Conservation (phyloP, 768 basidiomycete species). For the Pleurotus tuber-regium region DNA sequence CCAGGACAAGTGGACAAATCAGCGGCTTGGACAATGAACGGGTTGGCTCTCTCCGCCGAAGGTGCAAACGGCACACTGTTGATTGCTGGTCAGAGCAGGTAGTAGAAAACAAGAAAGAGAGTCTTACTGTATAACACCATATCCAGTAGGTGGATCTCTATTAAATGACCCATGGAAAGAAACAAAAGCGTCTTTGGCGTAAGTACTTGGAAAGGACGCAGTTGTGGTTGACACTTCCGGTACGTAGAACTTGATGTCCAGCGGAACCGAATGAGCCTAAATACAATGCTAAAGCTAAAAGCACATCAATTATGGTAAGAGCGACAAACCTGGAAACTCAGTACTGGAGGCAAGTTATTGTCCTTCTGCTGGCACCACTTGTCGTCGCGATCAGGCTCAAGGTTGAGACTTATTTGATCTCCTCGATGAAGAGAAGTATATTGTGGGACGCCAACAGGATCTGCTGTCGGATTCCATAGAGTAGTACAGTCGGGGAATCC, state of each 20-base stretch:
- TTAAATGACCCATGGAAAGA: constrained; percentile 45
- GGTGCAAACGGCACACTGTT: constrained; percentile 26
- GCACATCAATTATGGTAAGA: background rate
- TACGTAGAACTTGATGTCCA: constrained; percentile 43
- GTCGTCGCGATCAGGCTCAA: constrained; percentile 29
- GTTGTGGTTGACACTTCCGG: constrained; percentile 2
- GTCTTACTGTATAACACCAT: constrained; percentile 40
- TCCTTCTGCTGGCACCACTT: constrained; percentile 29
- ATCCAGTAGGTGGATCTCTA: constrained; percentile 40
- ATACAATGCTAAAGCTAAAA: background rate
- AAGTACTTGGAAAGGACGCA: constrained; percentile 25
- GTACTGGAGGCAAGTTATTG: constrained; percentile 36
- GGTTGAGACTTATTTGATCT: constrained; percentile 36
- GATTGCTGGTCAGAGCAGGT: background rate
- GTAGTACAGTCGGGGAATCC: constrained; percentile 45
- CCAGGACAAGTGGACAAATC: constrained; percentile 36
- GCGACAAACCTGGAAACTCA: constrained; percentile 39
- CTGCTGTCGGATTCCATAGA: constrained; percentile 40
- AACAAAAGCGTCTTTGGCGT: constrained; percentile 36
- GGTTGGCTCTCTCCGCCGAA: constrained; percentile 17
- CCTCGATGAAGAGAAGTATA: constrained; percentile 29
- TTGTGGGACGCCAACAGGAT: constrained; percentile 37
- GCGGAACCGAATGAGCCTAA: constrained; percentile 45
- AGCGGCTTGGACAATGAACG: constrained; percentile 38
- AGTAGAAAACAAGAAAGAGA: background rate